Evolutionary conservation across 2,329 filamentous ascomycete species (phyloP).

Genomic region (Stagonosporopsis vannaccii): DNA sequence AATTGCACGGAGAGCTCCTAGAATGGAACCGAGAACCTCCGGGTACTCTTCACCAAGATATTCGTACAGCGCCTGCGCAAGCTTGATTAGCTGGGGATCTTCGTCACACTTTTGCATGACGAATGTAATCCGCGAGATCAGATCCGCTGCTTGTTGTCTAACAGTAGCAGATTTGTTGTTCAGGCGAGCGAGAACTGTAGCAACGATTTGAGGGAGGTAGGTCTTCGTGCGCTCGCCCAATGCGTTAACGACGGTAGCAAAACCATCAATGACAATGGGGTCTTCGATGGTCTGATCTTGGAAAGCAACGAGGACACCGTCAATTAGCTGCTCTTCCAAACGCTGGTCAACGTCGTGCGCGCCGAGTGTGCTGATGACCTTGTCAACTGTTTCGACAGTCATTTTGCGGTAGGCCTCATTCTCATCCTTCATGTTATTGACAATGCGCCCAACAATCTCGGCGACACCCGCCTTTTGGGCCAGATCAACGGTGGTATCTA

Average conservation of each 20-base stretch:
- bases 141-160: constrained; percentile 93
- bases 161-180: constrained; percentile 99
- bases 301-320: constrained; percentile 94
- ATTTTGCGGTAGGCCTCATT: constrained; percentile 98
- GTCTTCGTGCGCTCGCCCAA: constrained; percentile 93
- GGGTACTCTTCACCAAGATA: constrained; percentile 99
- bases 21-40: constrained; percentile 94
- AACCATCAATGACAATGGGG: constrained; percentile 94
- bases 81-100: constrained; percentile 93
- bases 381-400: constrained; percentile 98
- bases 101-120: constrained; percentile 99
- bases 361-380: constrained; percentile 90
- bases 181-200: constrained; percentile 92
- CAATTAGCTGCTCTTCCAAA: constrained; percentile 90
- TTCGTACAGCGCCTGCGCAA: constrained; percentile 94
- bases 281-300: constrained; percentile 98
- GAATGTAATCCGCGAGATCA: constrained; percentile 96
- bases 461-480: constrained; percentile 97
- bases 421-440: constrained; percentile 96
- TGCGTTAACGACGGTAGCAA: constrained; percentile 96
- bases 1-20: constrained; percentile 92
- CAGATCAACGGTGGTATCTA: constrained; percentile 96
- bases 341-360: constrained; percentile 93
- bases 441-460: constrained; percentile 92
- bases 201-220: constrained; percentile 95